Conservation (phyloP, 164 flowering plant species). For the Chimonanthus salicifolius region DNA sequence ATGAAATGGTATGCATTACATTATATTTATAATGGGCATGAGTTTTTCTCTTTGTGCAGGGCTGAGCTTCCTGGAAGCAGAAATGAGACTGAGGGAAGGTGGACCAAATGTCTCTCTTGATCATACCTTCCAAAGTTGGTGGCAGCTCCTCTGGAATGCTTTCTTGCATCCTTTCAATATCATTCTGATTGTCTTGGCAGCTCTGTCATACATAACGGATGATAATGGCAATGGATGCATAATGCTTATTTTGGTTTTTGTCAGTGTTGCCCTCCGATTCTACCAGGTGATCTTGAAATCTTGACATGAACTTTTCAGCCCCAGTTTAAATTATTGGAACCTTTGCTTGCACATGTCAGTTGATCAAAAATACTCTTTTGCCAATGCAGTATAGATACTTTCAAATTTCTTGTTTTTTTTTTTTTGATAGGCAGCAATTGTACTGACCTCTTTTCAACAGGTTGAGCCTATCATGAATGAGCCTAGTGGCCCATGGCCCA, state of each 20-base stretch:
- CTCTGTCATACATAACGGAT: constrained; percentile 43
- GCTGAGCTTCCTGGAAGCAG: constrained; percentile 71
- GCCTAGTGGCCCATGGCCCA: background rate
- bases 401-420: too few relatives aligned
- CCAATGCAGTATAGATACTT: background rate
- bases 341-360: background rate
- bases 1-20: background rate
- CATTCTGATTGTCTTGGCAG: constrained; percentile 57
- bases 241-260: constrained; percentile 58
- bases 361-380: too few relatives aligned
- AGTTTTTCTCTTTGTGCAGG: constrained; percentile 30
- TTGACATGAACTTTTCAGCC: background rate
- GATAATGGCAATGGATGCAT: constrained; percentile 60
- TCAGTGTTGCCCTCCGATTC: constrained; percentile 66
- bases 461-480: too few relatives aligned
- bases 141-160: constrained; percentile 75
- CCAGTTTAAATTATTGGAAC: background rate
- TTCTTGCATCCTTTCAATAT: constrained; percentile 75
- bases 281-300: constrained; percentile 43
- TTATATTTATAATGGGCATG: background rate
- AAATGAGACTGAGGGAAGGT: constrained; percentile 48
- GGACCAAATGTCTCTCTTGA: constrained; percentile 68
- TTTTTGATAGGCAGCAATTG: background rate
- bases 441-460: background rate
- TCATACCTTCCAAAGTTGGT: constrained; percentile 59